Base-by-base conservation (phyloP, 495 filamentous ascomycete species). In the Neurospora sp. region DNA sequence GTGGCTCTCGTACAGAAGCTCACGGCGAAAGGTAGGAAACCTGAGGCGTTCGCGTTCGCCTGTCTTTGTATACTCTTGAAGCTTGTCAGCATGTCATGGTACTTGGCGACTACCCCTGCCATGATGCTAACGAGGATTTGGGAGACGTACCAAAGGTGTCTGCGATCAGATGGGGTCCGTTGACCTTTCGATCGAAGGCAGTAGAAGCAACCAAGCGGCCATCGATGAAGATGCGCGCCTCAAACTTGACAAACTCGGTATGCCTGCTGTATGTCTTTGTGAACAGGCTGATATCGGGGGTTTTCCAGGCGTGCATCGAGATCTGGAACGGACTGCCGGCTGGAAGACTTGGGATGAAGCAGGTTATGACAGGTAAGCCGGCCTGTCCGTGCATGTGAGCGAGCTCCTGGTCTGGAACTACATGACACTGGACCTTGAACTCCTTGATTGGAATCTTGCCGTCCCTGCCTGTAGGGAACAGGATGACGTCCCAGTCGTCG, bases 401-500 rank as follows among this genome's bases (percentile, higher is more conserved):
- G 60, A 87, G 82, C 75, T 87, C 85, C 72, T 85, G 79, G 78
- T 95, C 92, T 44, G 89, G 88, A 44, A 90, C 87, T 20, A 92
- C 91, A 81, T 90, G 92, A 81, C 93, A 97, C 76, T 89, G 87
- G 18, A 93, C 94, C 78, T 90, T 92, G 88, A 96, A 97, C 79
- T 97, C 94, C 79, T 95, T 93, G 60, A 95, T 80, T 10, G 93
- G 93, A 20, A 92, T 86, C 72, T 84, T 84, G 69, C 78, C 79
- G 75, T 86, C 84, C 71, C 79, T 80, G 31, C 77, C 80, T 23
- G 72, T 74, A 0, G 93, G 91, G 80, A 96, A 96, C 72, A 97
- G 84, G 70, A 96, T 89, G 71, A 95, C 87, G 79, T 96, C 94
- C 94, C 93, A 96, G 77, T 91, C 90, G 73, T 91, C 87, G 85